Evolutionary conservation across 345 rosid genomes (phyloP), one percentile per base, ranked within the genome.

Genomic region (Rhizophora apiculata): DNA sequence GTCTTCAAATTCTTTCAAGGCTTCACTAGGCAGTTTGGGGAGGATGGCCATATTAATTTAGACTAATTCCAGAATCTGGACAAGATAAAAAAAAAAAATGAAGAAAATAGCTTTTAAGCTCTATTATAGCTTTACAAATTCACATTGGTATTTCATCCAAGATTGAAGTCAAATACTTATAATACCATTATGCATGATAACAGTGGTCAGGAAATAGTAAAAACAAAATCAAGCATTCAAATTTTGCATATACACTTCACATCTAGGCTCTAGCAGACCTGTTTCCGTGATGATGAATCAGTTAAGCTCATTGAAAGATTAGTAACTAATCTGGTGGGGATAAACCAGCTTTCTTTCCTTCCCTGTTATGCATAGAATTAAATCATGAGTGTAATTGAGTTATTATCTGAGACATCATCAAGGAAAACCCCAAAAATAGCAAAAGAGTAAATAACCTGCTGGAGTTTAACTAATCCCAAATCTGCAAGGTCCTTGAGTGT

Each of bases 391-490:
- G 26, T 34, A 34, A 58, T 10, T 31, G 46, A 74, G 68, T 31
- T 11, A 54, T 62, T n/a, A 69, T 22, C 62, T 9, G n/a, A 56
- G 21, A 55, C 22, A 48, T 6, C 39, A 46, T 53, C 5, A 74
- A 10, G 27, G 22, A 57, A 68, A 56, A 34, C 31, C 6, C 18
- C 6, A 15, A 72, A 5, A 37, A 11, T 5, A 46, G 16, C 19
- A 22, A 6, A 43, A 51, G 15, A 69, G 60, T 60, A 78, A 62
- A 69, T 59, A 77, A 94, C 98, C 96, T 94, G 93, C 82, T 91
- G 98, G 83, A 87, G 97, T 81, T 94, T 91, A 77, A 94, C 90
- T 80, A 94, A 80, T 70, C 98, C 98, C 85, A 94, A 81, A 84
- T 94, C 96, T 66, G 89, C 92, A 76, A 94, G 91, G 81, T 94